A percentile compares a stretch with the other conserved stretches of the same genome.
Evolutionary conservation across 177 flowering plant species (phyloP).

Genomic region (Vitis hybrid): DNA sequence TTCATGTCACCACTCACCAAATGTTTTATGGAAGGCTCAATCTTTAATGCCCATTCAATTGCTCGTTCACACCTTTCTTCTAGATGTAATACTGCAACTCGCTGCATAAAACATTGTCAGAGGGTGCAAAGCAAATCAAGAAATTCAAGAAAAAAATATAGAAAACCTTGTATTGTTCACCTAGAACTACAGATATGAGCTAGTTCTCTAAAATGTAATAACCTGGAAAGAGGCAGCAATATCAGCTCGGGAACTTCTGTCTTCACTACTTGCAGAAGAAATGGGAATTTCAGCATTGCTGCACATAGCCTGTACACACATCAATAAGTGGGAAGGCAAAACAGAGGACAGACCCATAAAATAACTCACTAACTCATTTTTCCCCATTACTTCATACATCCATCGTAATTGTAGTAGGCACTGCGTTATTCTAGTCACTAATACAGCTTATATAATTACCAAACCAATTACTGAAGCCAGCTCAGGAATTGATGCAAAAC

Average conservation of each 20-base stretch:
- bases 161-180: neutral
- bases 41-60: slow-evolving; percentile 82
- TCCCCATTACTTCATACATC: too few species aligned
- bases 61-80: slow-evolving; percentile 96
- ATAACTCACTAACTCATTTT: too few species aligned
- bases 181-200: too few species aligned
- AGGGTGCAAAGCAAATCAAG: neutral
- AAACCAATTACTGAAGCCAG: too few species aligned
- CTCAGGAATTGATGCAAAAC: too few species aligned
- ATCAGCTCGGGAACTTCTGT: slow-evolving; percentile 78
- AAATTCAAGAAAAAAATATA: neutral
- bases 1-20: slow-evolving; percentile 41
- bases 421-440: too few species aligned
- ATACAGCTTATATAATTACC: too few species aligned
- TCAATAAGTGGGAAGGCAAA: slow-evolving; percentile 6
- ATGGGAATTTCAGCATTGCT: slow-evolving; percentile 68
- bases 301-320: slow-evolving; percentile 23
- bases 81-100: slow-evolving; percentile 90
- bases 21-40: slow-evolving; percentile 77
- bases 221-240: slow-evolving; percentile 99
- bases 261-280: slow-evolving; percentile 56
- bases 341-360: neutral
- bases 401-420: too few species aligned
- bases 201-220: neutral
- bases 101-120: slow-evolving; percentile 41